These are phyloP conservation scores for Thraustotheca clavata DNA, from an alignment of 352 stramenopile species.

Conservation along the genomic window DNA sequence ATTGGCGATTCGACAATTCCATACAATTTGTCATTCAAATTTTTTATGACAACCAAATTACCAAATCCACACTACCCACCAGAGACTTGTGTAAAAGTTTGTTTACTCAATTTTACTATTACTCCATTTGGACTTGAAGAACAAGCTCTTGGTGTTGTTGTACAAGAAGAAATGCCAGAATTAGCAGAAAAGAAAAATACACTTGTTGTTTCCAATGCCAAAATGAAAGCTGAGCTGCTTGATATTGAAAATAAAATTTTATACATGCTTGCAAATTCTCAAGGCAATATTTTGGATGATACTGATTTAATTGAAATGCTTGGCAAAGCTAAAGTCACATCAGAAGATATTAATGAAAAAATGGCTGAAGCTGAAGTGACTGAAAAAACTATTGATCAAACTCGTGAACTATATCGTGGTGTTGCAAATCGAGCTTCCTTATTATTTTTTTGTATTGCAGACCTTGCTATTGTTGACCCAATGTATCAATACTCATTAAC, in stretches of 20 bases:
- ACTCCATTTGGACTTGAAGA: conserved; percentile 86
- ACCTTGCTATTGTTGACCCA: conserved; percentile 84
- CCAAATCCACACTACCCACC: conserved; percentile 90
- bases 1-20: conserved; percentile 87
- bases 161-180: conserved; percentile 91
- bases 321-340: conserved; percentile 87
- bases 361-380: conserved; percentile 89
- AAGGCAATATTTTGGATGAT: conserved; percentile 90
- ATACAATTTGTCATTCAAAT: conserved; percentile 85
- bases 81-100: conserved; percentile 90
- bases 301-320: conserved; percentile 90
- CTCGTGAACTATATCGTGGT: conserved; percentile 78
- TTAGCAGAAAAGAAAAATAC: conserved; percentile 92
- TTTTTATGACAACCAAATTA: conserved; percentile 92
- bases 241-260: conserved; percentile 93
- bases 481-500: conserved; percentile 94
- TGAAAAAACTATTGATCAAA: conserved; percentile 87
- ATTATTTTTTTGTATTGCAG: conserved; percentile 90
- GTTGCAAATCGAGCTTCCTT: conserved; percentile 86
- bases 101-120: conserved; percentile 90
- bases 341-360: conserved; percentile 89
- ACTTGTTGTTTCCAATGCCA: conserved; percentile 85
- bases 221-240: conserved; percentile 88
- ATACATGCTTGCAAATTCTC: conserved; percentile 89
- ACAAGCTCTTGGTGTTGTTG: conserved; percentile 86